phyloP scores from a whole-genome alignment of 768 basidiomycete genomes.

The Boletus subcaerulescens region DNA sequence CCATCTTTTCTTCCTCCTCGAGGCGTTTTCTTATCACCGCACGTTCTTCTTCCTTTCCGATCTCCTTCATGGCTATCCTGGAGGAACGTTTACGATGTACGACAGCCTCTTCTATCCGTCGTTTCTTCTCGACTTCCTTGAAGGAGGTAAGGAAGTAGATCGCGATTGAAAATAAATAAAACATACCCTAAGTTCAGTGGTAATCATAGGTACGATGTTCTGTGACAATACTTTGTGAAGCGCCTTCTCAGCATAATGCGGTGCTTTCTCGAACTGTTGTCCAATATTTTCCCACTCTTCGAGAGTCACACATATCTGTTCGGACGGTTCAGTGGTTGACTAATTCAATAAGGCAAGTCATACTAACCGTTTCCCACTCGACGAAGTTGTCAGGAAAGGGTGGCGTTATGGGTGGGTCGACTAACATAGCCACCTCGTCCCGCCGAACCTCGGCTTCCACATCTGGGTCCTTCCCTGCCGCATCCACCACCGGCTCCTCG shows the following conservation, averaged over 20 bases:
- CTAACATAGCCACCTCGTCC: background rate
- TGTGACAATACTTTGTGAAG: conserved; percentile 67
- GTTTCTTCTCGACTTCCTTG: conserved; percentile 63
- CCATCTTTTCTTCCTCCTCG: conserved; percentile 67
- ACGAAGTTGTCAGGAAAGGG: conserved; percentile 52
- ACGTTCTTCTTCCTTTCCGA: conserved; percentile 71
- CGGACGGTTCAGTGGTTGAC: background rate
- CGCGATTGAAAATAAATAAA: background rate
- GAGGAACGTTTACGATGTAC: conserved; percentile 89
- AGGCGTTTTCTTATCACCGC: conserved; percentile 54
- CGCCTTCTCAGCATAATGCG: conserved; percentile 77
- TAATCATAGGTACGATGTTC: conserved; percentile 68
- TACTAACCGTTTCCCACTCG: conserved; percentile 89
- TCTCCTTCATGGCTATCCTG: conserved; percentile 79
- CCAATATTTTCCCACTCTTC: conserved; percentile 83
- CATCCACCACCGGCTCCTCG: background rate
- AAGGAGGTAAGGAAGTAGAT: conserved; percentile 4
- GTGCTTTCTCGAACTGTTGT: conserved; percentile 70
- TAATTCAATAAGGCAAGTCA: background rate
- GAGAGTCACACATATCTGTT: conserved; percentile 77
- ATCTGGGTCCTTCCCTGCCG: background rate
- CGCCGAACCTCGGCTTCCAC: conserved; percentile 5
- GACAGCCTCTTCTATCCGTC: conserved; percentile 68
- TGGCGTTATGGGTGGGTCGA: conserved; percentile 6
- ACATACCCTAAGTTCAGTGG: conserved; percentile 59